Base-by-base conservation (phyloP, 2,329 filamentous ascomycete genomes). In the Amauroascus niger region DNA sequence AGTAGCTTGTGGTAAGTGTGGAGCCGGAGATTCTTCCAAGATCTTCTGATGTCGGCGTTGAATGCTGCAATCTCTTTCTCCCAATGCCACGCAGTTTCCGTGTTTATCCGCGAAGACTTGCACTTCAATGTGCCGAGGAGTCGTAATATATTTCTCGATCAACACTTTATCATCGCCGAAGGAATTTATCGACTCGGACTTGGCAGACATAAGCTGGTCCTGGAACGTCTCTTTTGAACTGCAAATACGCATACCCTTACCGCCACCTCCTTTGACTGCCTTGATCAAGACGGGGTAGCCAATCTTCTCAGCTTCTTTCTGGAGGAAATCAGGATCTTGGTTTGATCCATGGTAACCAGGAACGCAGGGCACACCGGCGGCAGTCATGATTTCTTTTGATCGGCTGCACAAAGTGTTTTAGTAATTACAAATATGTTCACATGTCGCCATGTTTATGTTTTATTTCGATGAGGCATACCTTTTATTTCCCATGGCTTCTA, bases 331-430 rank as follows among this genome's bases (percentile, higher is more conserved):
- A 1, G 79, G 74, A 47, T 85, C 81, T 72, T 98, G 93, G 50
- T 95, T 87, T 1, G 77, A 64, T 16, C 93, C 93, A 67, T 97
- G 93, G 64, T 98, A 98, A 0, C 93, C 93, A 0, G 93, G 93
- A 47, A 98, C 93, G 64, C 93, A 97, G 3, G 90, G 90, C 2
- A 98, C 93, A 7, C 89, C 88, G n/a, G 93, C 91, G 3, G 82
- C 82, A 32, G 81, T 88, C 93, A 98, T 97, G 65, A 98, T 96
- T 67, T 95, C 87, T 70, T 98, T 98, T 50, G 87, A 93, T 56
- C 86, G 79, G 53, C 79, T 79, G 50, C 14, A 18, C 9, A 22
- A 16, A 16, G 16, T 18, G 13, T 35, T n/a, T 45, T 22, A 39
- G 37, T n/a, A 45, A 35, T 39, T 22, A 40, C 32, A 39, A 30